These are phyloP conservation scores for Podospora comata DNA, from an alignment of 495 filamentous ascomycete genomes.

Conservation along the genomic window DNA sequence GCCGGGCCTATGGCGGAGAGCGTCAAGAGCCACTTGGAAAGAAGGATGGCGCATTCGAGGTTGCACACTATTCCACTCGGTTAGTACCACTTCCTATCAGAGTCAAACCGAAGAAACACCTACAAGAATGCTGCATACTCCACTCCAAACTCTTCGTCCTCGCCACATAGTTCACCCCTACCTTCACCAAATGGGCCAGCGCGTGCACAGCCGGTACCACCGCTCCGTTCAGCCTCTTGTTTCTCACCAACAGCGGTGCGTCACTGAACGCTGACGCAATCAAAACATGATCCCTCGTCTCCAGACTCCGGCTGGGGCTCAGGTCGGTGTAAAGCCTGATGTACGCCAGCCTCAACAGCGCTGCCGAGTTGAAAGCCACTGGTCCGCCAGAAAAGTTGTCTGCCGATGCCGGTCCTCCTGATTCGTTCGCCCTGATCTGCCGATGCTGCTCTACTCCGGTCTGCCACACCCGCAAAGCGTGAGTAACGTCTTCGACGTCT, in stretches of 20 bases:
- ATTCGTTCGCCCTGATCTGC: constrained; percentile 41
- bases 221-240: constrained; percentile 54
- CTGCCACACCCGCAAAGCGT: constrained; percentile 62
- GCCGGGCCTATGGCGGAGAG: constrained; percentile 43
- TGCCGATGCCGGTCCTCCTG: constrained; percentile 31
- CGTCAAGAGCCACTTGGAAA: constrained; percentile 53
- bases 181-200: constrained; percentile 62
- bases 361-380: constrained; percentile 64
- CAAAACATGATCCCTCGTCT: constrained; percentile 58
- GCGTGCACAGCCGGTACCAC: constrained; percentile 68
- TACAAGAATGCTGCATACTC: constrained; percentile 66
- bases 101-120: constrained; percentile 22
- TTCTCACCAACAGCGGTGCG: constrained; percentile 56
- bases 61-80: constrained; percentile 50
- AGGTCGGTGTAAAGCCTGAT: constrained; percentile 67
- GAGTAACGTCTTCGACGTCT: constrained; percentile 55
- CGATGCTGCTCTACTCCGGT: constrained; percentile 57
- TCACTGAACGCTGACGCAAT: constrained; percentile 59
- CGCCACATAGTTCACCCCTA: constrained; percentile 66
- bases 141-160: constrained; percentile 65
- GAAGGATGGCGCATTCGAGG: constrained; percentile 65
- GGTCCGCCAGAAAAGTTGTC: constrained; percentile 54
- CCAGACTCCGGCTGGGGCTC: constrained; percentile 57
- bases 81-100: background rate
- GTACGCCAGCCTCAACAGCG: constrained; percentile 62